Evolutionary conservation across 441 rosid species (phyloP).

Genomic region (Populus trichocarpa): DNA sequence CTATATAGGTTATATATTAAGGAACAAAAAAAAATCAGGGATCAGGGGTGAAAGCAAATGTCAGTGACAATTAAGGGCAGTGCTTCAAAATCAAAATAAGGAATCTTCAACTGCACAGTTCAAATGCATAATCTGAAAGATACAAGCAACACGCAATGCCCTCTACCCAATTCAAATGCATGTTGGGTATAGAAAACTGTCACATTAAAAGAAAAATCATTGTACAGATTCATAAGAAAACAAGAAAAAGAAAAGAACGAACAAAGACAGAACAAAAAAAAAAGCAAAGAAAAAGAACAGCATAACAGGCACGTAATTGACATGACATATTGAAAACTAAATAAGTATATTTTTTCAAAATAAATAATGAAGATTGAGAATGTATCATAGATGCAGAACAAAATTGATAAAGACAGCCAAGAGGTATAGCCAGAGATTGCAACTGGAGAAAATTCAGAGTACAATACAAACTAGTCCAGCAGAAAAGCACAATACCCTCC

Average conservation of each 20-base stretch:
- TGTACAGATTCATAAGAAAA: neutral
- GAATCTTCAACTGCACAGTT: neutral
- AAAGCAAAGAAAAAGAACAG: neutral
- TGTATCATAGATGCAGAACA: neutral
- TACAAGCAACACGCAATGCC: neutral
- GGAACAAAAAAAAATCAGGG: neutral
- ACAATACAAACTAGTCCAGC: neutral
- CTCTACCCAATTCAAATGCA: neutral
- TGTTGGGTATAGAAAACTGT: neutral
- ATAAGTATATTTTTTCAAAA: neutral
- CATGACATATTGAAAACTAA: neutral
- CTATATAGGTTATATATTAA: constrained; percentile 8
- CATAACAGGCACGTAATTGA: neutral
- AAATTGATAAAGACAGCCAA: neutral
- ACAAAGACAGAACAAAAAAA: neutral
- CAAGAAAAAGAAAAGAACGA: no score
- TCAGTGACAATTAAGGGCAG: neutral
- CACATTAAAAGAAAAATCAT: neutral
- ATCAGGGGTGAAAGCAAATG: neutral
- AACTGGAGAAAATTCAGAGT: neutral
- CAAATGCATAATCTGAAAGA: neutral
- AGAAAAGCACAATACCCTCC: constrained; percentile 1
- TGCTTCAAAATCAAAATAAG: neutral
- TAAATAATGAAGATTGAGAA: neutral
- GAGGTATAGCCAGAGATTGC: neutral